Percentiles rank a stretch among this genome's conserved stretches.
phyloP scores from a whole-genome alignment of 2,329 filamentous ascomycete genomes.

The Cladosporium sp. region DNA sequence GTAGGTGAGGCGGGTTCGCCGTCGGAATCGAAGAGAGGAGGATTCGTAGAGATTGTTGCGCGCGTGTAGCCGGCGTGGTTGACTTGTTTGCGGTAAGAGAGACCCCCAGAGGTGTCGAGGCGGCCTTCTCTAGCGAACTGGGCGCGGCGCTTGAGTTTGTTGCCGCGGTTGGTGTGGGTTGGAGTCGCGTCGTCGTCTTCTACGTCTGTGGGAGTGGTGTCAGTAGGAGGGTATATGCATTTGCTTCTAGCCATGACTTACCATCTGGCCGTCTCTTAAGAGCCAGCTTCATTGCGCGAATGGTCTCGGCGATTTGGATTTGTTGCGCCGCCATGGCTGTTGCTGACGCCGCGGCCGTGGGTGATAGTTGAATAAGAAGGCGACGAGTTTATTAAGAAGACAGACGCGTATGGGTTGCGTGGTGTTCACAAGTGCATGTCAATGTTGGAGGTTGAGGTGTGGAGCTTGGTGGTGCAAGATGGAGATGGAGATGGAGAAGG shows the following conservation, averaged over 20 bases:
- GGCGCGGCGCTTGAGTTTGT: constrained; percentile 73
- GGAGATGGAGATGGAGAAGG: no score
- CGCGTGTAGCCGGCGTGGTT: constrained; percentile 70
- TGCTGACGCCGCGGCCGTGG: not conserved
- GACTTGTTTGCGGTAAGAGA: constrained; percentile 50
- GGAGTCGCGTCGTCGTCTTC: constrained; percentile 72
- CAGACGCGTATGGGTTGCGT: no score
- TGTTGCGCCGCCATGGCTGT: constrained; percentile 46
- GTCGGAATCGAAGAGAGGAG: constrained; percentile 68
- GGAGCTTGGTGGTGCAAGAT: no score
- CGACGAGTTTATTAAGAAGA: no score
- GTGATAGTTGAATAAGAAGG: no score
- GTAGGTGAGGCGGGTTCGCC: constrained; percentile 45
- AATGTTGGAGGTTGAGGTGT: no score
- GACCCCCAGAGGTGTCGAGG: constrained; percentile 58
- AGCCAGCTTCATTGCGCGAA: constrained; percentile 63
- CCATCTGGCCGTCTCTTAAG: constrained; percentile 59
- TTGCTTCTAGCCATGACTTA: constrained; percentile 29
- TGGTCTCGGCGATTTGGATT: constrained; percentile 60
- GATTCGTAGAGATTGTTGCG: constrained; percentile 69
- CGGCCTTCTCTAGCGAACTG: constrained; percentile 67
- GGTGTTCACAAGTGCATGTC: no score
- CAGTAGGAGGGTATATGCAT: constrained; percentile 38
- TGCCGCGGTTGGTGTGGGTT: constrained; percentile 66
- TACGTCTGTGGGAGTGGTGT: constrained; percentile 59